Percentiles rank a stretch among this genome's conserved stretches.
These are phyloP conservation scores for Blepharisma stoltei DNA, from an alignment of 73 alveolate species.

Conservation along the genomic window DNA sequence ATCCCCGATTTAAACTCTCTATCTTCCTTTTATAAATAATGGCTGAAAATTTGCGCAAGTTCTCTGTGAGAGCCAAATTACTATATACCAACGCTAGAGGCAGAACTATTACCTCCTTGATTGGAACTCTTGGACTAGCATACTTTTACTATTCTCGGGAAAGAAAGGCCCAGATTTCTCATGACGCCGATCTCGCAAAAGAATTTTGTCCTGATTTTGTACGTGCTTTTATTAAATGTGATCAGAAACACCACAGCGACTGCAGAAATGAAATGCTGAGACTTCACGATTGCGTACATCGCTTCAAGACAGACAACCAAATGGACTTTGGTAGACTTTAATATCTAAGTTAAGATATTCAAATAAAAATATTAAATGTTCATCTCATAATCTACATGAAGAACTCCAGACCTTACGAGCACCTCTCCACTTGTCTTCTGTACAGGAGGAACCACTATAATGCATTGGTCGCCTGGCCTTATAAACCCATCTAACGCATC, in stretches of 20 bases:
- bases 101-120: too few species aligned
- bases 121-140: too few species aligned
- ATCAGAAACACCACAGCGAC: neutral
- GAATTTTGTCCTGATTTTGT: constrained; percentile 23
- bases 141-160: too few species aligned
- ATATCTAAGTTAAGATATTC: too few species aligned
- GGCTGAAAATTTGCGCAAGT: too few species aligned
- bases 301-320: neutral
- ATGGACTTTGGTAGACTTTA: neutral
- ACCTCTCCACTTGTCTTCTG: constrained; percentile 67
- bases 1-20: too few species aligned
- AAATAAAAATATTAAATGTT: neutral
- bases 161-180: neutral
- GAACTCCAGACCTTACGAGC: constrained; percentile 61
- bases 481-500: constrained; percentile 97
- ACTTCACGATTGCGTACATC: constrained; percentile 16
- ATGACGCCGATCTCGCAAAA: constrained; percentile 17
- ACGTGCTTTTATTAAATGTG: neutral
- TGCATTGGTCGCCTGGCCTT: constrained; percentile 82
- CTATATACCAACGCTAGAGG: too few species aligned
- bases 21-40: too few species aligned
- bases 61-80: too few species aligned
- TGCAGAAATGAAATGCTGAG: constrained; percentile 10
- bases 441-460: constrained; percentile 85
- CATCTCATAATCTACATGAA: constrained; percentile 51